phyloP scores from a whole-genome alignment of 2,329 filamentous ascomycete species.

The Aspergillus costaricaensis region DNA sequence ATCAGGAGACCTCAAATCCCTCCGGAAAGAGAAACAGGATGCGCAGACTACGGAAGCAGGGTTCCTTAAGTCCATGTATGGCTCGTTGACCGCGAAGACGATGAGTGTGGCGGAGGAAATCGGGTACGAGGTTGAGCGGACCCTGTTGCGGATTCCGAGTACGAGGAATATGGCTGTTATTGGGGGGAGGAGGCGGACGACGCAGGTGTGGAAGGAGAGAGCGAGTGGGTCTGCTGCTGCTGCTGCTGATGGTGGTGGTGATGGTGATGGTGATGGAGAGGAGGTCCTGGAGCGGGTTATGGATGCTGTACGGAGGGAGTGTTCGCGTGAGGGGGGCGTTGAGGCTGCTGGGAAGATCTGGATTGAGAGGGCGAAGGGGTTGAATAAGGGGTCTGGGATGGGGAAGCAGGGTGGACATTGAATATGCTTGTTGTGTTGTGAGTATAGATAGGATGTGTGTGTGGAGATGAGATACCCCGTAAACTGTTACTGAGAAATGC shows the following conservation, averaged over 20 bases:
- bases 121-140: conserved; percentile 75
- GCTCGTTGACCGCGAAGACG: conserved; percentile 79
- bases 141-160: conserved; percentile 87
- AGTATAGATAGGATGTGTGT: background rate
- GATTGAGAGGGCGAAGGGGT: conserved; percentile 53
- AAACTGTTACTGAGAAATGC: no score
- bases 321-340: conserved; percentile 47
- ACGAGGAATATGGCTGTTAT: conserved; percentile 83
- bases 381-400: conserved; percentile 50
- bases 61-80: conserved; percentile 69
- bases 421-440: background rate
- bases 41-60: conserved; percentile 30
- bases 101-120: conserved; percentile 68
- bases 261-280: background rate
- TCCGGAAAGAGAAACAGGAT: conserved; percentile 40
- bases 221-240: conserved; percentile 31
- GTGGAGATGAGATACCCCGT: background rate
- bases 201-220: conserved; percentile 31
- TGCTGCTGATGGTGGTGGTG: background rate
- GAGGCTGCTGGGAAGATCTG: conserved; percentile 50
- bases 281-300: conserved; percentile 63
- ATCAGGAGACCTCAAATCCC: conserved; percentile 44
- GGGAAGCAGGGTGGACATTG: conserved; percentile 29
- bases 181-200: conserved; percentile 55
- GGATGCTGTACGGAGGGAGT: conserved; percentile 62